Conservation (phyloP, 176 grass and related monocot species). For the Carex parvula region DNA sequence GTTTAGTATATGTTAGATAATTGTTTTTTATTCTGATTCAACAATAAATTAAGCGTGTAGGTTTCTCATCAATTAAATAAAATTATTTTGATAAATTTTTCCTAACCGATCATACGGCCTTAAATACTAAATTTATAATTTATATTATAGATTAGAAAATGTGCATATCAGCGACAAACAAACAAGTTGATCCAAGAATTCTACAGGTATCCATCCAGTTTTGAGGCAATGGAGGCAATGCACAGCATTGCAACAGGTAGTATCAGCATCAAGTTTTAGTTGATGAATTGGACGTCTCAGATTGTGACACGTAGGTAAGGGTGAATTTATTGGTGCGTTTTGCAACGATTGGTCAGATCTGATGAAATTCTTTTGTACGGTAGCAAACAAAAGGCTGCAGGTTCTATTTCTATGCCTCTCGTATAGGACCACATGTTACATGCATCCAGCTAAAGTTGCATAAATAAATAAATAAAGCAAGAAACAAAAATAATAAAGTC, state of each 20-base stretch:
- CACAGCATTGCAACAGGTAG: not conserved
- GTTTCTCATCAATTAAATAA: too few relatives aligned
- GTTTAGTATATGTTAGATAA: too few relatives aligned
- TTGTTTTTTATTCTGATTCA: too few relatives aligned
- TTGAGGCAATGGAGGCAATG: not conserved
- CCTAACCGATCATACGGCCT: too few relatives aligned
- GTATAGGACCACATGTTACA: slow-evolving; percentile 16
- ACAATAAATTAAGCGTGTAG: too few relatives aligned
- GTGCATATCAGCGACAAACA: too few relatives aligned
- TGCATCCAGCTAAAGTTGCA: not conserved
- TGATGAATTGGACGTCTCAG: not conserved
- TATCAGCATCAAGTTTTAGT: not conserved
- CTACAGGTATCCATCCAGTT: too few relatives aligned
- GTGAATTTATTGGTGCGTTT: not conserved
- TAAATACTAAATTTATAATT: too few relatives aligned
- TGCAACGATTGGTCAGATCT: not conserved
- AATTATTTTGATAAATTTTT: too few relatives aligned
- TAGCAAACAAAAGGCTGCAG: slow-evolving; percentile 16
- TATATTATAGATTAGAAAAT: not conserved
- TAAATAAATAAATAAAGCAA: slow-evolving; percentile 24
- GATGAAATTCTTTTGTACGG: not conserved
- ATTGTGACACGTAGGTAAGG: not conserved
- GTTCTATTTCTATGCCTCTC: slow-evolving; percentile 3
- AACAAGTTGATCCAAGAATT: too few relatives aligned
- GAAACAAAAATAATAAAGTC: not conserved